Evolutionary conservation across 2,329 filamentous ascomycete genomes (phyloP), one percentile per base, ranked within the genome.

Genomic region (Rachicladosporium sp.): DNA sequence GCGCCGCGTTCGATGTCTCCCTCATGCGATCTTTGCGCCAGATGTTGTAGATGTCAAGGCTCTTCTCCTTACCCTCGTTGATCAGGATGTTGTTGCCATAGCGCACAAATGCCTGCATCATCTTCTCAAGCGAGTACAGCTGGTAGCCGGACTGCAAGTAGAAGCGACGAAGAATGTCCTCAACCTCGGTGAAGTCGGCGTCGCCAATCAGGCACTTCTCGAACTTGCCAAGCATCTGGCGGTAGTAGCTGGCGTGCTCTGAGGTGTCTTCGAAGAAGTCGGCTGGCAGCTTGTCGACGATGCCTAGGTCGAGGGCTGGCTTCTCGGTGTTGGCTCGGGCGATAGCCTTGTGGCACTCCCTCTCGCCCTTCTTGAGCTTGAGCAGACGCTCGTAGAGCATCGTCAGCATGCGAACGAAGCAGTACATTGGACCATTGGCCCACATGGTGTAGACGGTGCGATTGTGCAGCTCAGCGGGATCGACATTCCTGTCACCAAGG

Each of bases 391-490:
- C 76, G 63, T 94, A 96, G 4, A 98, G 68, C n/a, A 82, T 82
- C 56, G 94, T 78, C 59, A 98, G 91, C 45, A 94, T 80, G 50
- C 82, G 84, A 67, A 98, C 82, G 70, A 98, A 96, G 62, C 91
- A 88, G 57, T 87, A 94, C 43, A 98, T 80, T 3, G 82, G 85
- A 52, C 86, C 76, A 59, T 95, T 96, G 58, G 80, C 81, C 66
- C 93, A 98, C 57, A 96, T 77, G 57, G 89, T 89, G 67, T 86
- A 93, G 62, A 76, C 79, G 8, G 78, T 78, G 35, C 88, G 82
- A 49, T 73, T 72, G 62, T 91, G 93, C 42, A 83, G 79, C 37
- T 87, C 82, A 45, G 94, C 86, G 32, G 74, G 44, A 64, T 82
- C 68, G 73, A 89, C 52, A 74, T 74, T 62, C 71, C 78, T 55